These are phyloP conservation scores for Parsonsia alboflavescens DNA, from an alignment of 257 asterid genomes.

Conservation along the genomic window DNA sequence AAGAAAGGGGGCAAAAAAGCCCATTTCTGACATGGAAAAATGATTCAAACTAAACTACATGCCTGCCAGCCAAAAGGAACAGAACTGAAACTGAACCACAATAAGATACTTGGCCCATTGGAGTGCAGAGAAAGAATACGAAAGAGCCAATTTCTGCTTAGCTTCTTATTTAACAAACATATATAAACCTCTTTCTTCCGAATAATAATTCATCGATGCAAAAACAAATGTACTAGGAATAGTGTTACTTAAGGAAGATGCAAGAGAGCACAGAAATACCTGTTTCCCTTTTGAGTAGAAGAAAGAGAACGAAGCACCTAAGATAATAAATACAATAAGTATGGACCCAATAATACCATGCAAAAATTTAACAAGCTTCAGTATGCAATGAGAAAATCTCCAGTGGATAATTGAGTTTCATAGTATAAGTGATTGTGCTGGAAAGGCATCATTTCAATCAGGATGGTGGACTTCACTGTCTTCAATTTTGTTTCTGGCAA, in stretches of 20 bases:
- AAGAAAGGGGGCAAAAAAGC: neutral
- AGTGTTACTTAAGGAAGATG: neutral
- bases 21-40: neutral
- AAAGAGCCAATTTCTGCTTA: neutral
- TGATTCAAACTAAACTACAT: neutral
- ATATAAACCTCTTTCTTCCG: neutral
- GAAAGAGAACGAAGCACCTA: neutral
- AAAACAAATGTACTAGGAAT: neutral
- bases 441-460: neutral
- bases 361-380: neutral
- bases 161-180: neutral
- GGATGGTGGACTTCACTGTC: conserved; percentile 2
- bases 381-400: neutral
- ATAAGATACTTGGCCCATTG: neutral
- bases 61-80: neutral
- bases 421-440: neutral
- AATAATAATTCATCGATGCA: too few species aligned
- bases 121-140: neutral
- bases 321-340: neutral
- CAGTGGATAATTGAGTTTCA: neutral
- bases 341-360: neutral
- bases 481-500: conserved; percentile 10
- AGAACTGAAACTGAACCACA: neutral
- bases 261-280: neutral
- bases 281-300: neutral